Evolutionary conservation across 805 yeast species (phyloP), one percentile per base, ranked within the genome.

Genomic region (Ogataea naganishii): DNA sequence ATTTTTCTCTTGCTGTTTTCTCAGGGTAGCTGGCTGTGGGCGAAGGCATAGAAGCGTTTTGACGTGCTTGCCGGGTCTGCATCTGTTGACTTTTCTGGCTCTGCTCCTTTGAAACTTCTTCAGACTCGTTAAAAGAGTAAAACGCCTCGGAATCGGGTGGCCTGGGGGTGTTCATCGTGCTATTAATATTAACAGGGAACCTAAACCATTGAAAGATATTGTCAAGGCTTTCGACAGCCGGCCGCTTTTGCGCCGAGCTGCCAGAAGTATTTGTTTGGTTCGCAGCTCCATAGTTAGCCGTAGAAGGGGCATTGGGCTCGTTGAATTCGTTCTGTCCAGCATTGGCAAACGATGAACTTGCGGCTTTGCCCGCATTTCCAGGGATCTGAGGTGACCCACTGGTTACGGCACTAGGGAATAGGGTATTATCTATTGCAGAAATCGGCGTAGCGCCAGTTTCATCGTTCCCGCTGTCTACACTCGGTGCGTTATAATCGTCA

Each of bases 181-280:
- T 29, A 10, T 23, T 24, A 12, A 33, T n/a, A n/a, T 24, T 33
- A 9, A 35, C 36, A 20, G 38, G 38, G 22, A 35, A 35, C 26
- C 31, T 32, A 29, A 35, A 35, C 38, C 38, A 35, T 25, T 35
- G 38, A 20, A 35, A 35, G 9, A 35, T 35, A 27, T 32, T 35
- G 18, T 35, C 38, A n/a, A 35, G 31, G 18, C 31, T 24, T 21
- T 35, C 38, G 10, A 31, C 32, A 8, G 23, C 16, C 12, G 29
- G 4, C 23, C 21, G n/a, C 25, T 27, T 27, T n/a, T 9, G 17
- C 20, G 6, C 27, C 11, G 18, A 24, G 18, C 9, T 24, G 6
- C 7, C 27, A 12, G 27, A 24, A 11, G 11, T 20, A n/a, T n/a
- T 20, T n/a, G 22, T 20, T 20, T 11, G 22, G 22, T 11, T 20